Evolutionary conservation across 2,329 filamentous ascomycete species (phyloP).

Genomic region (Fusarium illudens): DNA sequence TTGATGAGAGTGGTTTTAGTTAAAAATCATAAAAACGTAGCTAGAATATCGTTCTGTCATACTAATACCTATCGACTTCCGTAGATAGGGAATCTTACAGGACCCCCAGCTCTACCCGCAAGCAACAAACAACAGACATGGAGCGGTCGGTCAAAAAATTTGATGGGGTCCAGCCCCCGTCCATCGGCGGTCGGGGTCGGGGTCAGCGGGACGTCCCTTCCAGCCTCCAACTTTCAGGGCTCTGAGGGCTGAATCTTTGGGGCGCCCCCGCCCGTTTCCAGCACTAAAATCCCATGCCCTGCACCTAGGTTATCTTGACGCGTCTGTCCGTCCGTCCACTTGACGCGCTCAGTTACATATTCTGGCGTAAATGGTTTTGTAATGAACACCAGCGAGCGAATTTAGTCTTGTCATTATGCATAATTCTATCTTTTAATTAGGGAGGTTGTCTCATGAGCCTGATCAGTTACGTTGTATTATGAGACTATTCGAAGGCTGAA

Average conservation of each 20-base stretch:
- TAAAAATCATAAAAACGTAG: no score
- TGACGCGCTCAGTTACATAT: slow-evolving; percentile 8
- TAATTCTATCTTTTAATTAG: no score
- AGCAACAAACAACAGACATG: slow-evolving; percentile 19
- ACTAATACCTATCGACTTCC: no score
- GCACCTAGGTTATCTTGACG: neutral
- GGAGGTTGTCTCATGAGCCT: no score
- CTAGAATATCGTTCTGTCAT: no score
- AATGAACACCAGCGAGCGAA: no score
- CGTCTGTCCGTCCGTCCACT: neutral
- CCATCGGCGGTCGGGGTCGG: slow-evolving; percentile 13
- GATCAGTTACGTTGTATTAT: no score
- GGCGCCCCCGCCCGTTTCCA: slow-evolving; percentile 1
- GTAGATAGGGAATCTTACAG: slow-evolving; percentile 5
- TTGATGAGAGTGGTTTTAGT: no score
- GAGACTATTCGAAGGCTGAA: neutral
- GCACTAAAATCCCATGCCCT: neutral
- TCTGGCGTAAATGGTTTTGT: no score
- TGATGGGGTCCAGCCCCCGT: slow-evolving; percentile 14
- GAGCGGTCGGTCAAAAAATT: slow-evolving; percentile 22
- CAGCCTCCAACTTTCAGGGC: slow-evolving; percentile 28
- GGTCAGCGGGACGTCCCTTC: slow-evolving; percentile 30
- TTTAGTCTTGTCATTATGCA: neutral
- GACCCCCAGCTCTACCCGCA: neutral
- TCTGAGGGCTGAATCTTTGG: slow-evolving; percentile 24